These are phyloP conservation scores for Apiospora malaysiana DNA, from an alignment of 2,329 filamentous ascomycete genomes.

Conservation along the genomic window DNA sequence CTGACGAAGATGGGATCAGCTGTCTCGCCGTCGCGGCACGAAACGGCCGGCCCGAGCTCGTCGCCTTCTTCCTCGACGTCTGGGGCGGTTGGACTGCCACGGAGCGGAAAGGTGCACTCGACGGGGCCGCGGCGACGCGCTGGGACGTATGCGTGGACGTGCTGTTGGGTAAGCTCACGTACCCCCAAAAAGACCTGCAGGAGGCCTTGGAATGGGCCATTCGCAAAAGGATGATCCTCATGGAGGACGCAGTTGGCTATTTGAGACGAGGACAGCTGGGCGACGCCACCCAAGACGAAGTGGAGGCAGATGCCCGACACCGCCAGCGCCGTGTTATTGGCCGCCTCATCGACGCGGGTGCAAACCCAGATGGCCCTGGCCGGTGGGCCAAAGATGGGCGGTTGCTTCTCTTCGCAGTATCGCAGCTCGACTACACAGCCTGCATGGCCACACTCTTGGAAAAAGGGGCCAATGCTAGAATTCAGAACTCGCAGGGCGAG, in stretches of 20 bases:
- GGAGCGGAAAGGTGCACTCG: not conserved
- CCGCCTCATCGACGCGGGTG: conserved; percentile 7
- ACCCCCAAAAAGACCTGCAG: not conserved
- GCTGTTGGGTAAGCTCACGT: not conserved
- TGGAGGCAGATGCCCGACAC: not conserved
- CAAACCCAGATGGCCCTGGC: not conserved
- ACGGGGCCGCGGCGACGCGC: not conserved
- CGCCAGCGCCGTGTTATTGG: conserved; percentile 10
- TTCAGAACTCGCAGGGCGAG: not conserved
- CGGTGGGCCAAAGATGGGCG: not conserved
- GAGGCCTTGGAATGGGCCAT: not conserved
- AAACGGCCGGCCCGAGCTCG: conserved; percentile 11
- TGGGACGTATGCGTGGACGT: conserved; percentile 16
- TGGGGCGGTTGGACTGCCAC: conserved; percentile 12
- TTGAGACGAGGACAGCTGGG: not conserved
- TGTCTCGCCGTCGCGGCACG: not conserved
- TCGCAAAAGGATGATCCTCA: not conserved
- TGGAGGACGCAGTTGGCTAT: not conserved
- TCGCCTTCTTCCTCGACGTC: conserved; percentile 16
- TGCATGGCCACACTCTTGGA: conserved; percentile 4
- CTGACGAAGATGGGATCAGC: not conserved
- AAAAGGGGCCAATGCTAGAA: not conserved
- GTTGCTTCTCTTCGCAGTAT: conserved; percentile 1
- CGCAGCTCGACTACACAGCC: conserved; percentile 2
- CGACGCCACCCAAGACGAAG: not conserved